Evolutionary conservation across 305 asterid species (phyloP).

Genomic region (Fraxinus paxiana): DNA sequence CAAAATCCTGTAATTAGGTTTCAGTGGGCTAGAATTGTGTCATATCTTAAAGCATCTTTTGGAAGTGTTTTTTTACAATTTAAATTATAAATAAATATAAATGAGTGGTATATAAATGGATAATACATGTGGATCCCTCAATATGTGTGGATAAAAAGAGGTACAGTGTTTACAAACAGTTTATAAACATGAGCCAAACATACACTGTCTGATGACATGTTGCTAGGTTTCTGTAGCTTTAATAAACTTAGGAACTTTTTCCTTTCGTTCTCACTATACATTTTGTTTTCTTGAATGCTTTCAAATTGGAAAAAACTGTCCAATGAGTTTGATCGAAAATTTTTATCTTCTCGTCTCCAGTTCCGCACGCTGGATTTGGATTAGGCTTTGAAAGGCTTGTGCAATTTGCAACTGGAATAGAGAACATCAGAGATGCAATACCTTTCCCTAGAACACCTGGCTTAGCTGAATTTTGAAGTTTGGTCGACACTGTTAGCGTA

Average conservation of each 20-base stretch:
- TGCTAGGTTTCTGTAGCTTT: not conserved
- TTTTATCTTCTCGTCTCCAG: slow-evolving; percentile 31
- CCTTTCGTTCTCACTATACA: not conserved
- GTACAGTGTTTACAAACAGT: not conserved
- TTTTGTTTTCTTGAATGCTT: not conserved
- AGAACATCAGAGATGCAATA: slow-evolving; percentile 89
- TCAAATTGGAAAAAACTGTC: not conserved
- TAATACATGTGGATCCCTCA: not conserved
- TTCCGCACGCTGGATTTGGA: slow-evolving; percentile 97
- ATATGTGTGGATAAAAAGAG: not conserved
- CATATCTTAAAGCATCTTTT: not conserved
- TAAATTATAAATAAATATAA: not conserved
- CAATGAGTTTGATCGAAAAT: not conserved
- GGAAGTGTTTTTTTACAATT: not conserved
- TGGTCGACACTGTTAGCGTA: not conserved
- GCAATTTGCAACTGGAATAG: slow-evolving; percentile 90
- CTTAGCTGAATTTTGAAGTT: slow-evolving; percentile 76
- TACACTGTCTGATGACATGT: not conserved
- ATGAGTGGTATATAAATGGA: not conserved
- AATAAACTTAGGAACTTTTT: not conserved
- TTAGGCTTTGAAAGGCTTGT: slow-evolving; percentile 97
- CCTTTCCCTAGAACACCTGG: slow-evolving; percentile 97
- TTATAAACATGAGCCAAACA: not conserved
- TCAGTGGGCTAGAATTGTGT: not conserved
- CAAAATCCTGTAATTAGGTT: not conserved